These are phyloP conservation scores for Ogataea hybrid DNA, from an alignment of 1,139 yeast species.

Conservation along the genomic window DNA sequence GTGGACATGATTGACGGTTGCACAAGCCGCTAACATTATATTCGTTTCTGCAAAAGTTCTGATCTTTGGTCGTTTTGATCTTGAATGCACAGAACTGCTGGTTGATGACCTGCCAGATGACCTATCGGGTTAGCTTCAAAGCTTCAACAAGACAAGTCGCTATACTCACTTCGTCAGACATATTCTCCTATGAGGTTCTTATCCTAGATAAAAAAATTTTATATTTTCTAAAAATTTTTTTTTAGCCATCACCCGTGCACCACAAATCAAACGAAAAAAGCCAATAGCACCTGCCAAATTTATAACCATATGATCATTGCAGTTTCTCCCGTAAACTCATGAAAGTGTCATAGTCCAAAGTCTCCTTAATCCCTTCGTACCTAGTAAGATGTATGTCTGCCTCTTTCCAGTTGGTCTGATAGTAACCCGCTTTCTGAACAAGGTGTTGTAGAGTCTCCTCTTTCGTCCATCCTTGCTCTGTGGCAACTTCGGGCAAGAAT, in stretches of 20 bases:
- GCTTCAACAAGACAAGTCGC: background rate
- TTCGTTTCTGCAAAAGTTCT: conserved; percentile 58
- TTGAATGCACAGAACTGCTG: conserved; percentile 62
- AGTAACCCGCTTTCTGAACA: conserved; percentile 66
- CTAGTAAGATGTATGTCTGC: conserved; percentile 32
- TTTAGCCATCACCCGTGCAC: conserved; percentile 9
- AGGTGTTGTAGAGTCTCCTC: conserved; percentile 67
- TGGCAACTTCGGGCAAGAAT: conserved; percentile 85
- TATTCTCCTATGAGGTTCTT: conserved; percentile 2
- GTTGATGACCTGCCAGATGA: conserved; percentile 62
- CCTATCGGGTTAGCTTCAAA: conserved; percentile 13
- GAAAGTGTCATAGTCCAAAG: conserved; percentile 34
- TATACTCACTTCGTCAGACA: conserved; percentile 23
- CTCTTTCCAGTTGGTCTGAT: conserved; percentile 24
- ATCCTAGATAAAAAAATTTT: conserved; percentile 7
- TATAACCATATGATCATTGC: conserved; percentile 1
- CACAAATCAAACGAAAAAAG: conserved; percentile 1
- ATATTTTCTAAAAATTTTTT: conserved; percentile 7
- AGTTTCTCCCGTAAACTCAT: conserved; percentile 18
- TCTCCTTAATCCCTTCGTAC: conserved; percentile 39
- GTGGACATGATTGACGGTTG: conserved; percentile 89
- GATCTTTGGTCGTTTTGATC: conserved; percentile 53
- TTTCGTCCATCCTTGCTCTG: conserved; percentile 85
- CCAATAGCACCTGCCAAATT: conserved; percentile 5
- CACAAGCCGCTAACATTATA: conserved; percentile 81